A percentile compares a stretch with the other conserved stretches of the same genome.
Conservation (phyloP, 2,329 filamentous ascomycete species). For the Thelonectria discophora region DNA sequence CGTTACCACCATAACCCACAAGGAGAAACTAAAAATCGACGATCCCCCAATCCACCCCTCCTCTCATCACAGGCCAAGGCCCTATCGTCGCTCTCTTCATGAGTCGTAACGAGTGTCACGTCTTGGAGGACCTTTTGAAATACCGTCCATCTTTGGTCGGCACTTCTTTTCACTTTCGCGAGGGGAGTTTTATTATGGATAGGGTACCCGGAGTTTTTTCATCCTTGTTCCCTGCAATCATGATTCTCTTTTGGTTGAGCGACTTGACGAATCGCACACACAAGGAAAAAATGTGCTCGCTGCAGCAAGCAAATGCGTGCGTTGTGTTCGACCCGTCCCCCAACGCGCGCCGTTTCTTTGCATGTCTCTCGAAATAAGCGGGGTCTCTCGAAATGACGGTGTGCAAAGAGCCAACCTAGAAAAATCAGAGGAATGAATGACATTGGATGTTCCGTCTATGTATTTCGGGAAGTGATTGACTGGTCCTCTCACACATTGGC, state of each 20-base stretch:
- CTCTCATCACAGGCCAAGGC: constrained; percentile 3
- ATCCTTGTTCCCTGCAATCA: constrained; percentile 29
- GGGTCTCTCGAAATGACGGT: constrained; percentile 40
- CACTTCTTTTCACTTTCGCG: constrained; percentile 32
- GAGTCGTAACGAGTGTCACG: background rate
- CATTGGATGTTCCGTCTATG: background rate
- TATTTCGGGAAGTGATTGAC: constrained; percentile 22
- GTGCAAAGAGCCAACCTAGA: constrained; percentile 18
- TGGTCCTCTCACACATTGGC: background rate
- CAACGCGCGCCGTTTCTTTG: background rate
- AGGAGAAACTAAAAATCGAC: background rate
- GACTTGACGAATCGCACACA: constrained; percentile 1
- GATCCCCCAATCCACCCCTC: constrained; percentile 16
- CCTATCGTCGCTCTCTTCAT: constrained; percentile 22
- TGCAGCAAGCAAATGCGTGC: background rate
- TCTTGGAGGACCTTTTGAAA: constrained; percentile 27
- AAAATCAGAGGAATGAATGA: no score
- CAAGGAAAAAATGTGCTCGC: background rate
- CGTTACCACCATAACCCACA: background rate
- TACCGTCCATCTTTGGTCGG: constrained; percentile 33
- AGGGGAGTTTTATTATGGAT: background rate
- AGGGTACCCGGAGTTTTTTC: constrained; percentile 27
- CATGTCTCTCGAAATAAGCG: constrained; percentile 7
- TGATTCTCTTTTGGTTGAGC: background rate
- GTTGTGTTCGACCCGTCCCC: background rate